A percentile compares a stretch with the other conserved stretches of the same genome.
These are phyloP conservation scores for Malassezia equina DNA, from an alignment of 1,284 basidiomycete species.

Conservation along the genomic window DNA sequence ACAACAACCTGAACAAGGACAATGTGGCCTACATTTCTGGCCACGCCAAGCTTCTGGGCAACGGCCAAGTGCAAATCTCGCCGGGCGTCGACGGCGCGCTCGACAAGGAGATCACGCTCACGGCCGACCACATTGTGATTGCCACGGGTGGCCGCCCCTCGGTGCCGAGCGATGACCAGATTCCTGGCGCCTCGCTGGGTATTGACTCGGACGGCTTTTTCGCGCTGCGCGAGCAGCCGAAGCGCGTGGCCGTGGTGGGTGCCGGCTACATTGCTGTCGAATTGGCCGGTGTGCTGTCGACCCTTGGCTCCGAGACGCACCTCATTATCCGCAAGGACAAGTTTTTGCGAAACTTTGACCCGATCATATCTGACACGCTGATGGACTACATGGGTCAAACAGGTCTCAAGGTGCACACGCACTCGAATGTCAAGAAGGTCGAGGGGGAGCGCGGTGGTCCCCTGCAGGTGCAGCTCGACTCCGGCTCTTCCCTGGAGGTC, in stretches of 20 bases:
- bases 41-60: slow-evolving; percentile 52
- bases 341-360: slow-evolving; percentile 87
- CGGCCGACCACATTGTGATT: slow-evolving; percentile 51
- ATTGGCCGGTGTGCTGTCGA: slow-evolving; percentile 45
- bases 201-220: slow-evolving; percentile 96
- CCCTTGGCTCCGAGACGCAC: slow-evolving; percentile 63
- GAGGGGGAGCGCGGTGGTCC: slow-evolving; percentile 52
- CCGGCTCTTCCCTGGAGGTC: slow-evolving; percentile 68
- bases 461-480: slow-evolving; percentile 44
- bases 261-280: slow-evolving; percentile 97
- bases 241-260: slow-evolving; percentile 83
- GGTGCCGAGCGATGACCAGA: slow-evolving; percentile 65
- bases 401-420: slow-evolving; percentile 75
- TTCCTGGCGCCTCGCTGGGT: slow-evolving; percentile 81
- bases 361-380: slow-evolving; percentile 70
- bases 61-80: slow-evolving; percentile 39
- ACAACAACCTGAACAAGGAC: slow-evolving; percentile 70
- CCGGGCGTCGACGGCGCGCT: slow-evolving; percentile 47
- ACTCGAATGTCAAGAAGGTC: slow-evolving; percentile 65
- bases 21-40: slow-evolving; percentile 80
- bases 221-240: slow-evolving; percentile 76
- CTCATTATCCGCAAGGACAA: slow-evolving; percentile 78
- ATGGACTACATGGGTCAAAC: slow-evolving; percentile 91
- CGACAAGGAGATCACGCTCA: slow-evolving; percentile 51
- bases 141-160: slow-evolving; percentile 78